These are phyloP conservation scores for Phyllosticta citrichinensis DNA, from an alignment of 2,329 filamentous ascomycete species.

Conservation along the genomic window DNA sequence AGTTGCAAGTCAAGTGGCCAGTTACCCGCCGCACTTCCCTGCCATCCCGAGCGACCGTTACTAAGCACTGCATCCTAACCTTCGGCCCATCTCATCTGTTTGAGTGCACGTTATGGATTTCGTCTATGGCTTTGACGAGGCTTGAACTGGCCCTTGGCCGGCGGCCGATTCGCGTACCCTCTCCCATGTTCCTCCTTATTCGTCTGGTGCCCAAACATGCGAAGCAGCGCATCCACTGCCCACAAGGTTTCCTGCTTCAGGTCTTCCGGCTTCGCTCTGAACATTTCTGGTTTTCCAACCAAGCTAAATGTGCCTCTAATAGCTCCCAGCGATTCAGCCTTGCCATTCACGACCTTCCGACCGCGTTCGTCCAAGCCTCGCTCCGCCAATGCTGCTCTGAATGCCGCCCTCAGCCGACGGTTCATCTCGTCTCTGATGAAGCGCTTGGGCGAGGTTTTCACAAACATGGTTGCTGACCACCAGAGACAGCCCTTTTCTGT, in stretches of 20 bases:
- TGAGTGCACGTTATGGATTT: not conserved
- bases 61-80: not conserved
- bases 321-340: slow-evolving; percentile 7
- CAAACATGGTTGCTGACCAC: slow-evolving; percentile 21
- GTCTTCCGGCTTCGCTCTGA: slow-evolving; percentile 21
- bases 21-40: slow-evolving; percentile 2
- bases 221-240: slow-evolving; percentile 16
- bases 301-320: slow-evolving; percentile 14
- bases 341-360: slow-evolving; percentile 8
- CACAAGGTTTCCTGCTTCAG: slow-evolving; percentile 17
- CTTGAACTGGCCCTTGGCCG: not conserved
- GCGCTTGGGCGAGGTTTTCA: slow-evolving; percentile 20
- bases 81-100: not conserved
- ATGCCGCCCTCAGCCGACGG: slow-evolving; percentile 21
- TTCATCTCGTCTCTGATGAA: slow-evolving; percentile 24
- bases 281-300: slow-evolving; percentile 15
- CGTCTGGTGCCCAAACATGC: not conserved
- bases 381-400: slow-evolving; percentile 22
- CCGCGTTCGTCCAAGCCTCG: slow-evolving; percentile 20
- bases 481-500: slow-evolving; percentile 20
- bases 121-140: not conserved
- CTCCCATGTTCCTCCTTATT: not conserved
- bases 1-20: slow-evolving; percentile 2
- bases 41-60: not conserved
- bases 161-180: no score